A percentile compares a stretch with the other conserved stretches of the same genome.
These are phyloP conservation scores for Colletotrichum agaves DNA, from an alignment of 2,329 filamentous ascomycete genomes.

Conservation along the genomic window DNA sequence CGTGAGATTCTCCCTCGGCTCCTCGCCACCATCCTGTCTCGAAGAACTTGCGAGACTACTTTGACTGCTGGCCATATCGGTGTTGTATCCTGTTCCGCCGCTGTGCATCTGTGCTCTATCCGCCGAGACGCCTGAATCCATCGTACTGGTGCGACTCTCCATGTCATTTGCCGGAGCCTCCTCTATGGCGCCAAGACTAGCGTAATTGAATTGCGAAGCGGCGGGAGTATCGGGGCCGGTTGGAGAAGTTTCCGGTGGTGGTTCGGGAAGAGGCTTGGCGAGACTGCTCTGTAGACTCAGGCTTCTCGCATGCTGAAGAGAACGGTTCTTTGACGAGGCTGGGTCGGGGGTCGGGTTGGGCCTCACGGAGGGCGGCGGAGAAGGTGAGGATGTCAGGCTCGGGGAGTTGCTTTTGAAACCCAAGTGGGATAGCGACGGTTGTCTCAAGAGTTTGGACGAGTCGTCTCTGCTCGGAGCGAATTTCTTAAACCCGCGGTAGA, in stretches of 20 bases:
- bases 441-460: constrained; percentile 54
- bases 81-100: constrained; percentile 45
- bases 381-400: constrained; percentile 42
- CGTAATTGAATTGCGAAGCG: constrained; percentile 48
- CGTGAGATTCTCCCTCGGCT: constrained; percentile 57
- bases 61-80: constrained; percentile 50
- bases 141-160: constrained; percentile 57
- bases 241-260: constrained; percentile 49
- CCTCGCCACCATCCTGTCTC: constrained; percentile 57
- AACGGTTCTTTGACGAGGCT: constrained; percentile 31
- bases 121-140: constrained; percentile 56
- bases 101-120: constrained; percentile 51
- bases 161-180: constrained; percentile 50
- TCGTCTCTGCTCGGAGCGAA: constrained; percentile 57
- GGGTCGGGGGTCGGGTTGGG: constrained; percentile 24
- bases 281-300: constrained; percentile 67
- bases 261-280: constrained; percentile 66
- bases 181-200: constrained; percentile 41
- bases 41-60: constrained; percentile 38
- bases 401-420: constrained; percentile 49
- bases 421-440: constrained; percentile 53
- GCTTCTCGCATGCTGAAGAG: constrained; percentile 61
- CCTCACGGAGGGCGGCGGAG: constrained; percentile 42
- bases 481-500: constrained; percentile 63
- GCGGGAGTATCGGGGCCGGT: constrained; percentile 43